Conservation (phyloP, 768 basidiomycete species). For the Hydnomerulius pinastri region DNA sequence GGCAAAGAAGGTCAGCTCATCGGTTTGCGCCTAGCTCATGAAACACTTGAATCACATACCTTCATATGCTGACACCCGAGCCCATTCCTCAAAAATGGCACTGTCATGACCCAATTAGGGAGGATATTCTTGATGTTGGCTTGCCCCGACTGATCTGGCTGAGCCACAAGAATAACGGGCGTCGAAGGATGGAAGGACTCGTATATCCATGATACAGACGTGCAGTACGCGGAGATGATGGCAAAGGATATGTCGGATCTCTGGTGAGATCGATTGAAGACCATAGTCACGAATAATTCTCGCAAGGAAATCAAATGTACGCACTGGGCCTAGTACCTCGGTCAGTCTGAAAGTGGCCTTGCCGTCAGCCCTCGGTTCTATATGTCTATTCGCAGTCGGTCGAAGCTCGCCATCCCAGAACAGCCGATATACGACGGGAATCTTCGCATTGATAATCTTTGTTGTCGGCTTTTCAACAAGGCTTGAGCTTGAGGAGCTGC, state of each 20-base stretch:
- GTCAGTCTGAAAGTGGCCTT: conserved; percentile 68
- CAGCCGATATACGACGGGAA: conserved; percentile 39
- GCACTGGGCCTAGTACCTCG: conserved; percentile 73
- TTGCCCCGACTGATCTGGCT: conserved; percentile 59
- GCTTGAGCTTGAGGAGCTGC: conserved; percentile 15
- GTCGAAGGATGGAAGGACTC: conserved; percentile 67
- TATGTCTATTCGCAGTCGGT: conserved; percentile 69
- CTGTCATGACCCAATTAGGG: conserved; percentile 76
- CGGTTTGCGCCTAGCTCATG: neutral
- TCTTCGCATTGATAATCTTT: conserved; percentile 3
- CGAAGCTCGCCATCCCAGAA: conserved; percentile 80
- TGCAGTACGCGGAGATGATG: conserved; percentile 73
- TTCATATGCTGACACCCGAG: conserved; percentile 82
- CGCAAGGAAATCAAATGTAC: conserved; percentile 25
- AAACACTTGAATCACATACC: conserved; percentile 35
- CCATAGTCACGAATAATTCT: no score
- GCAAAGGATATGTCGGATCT: conserved; percentile 72
- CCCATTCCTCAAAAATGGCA: conserved; percentile 60
- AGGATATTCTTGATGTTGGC: conserved; percentile 63
- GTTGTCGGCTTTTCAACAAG: neutral
- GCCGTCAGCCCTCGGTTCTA: conserved; percentile 57
- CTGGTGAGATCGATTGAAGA: conserved; percentile 37
- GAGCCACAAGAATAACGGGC: conserved; percentile 77
- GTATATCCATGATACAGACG: conserved; percentile 76
- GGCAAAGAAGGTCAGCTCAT: conserved; percentile 1